Conservation (phyloP, 2,329 filamentous ascomycete genomes). For the Coleophoma cylindrospora region DNA sequence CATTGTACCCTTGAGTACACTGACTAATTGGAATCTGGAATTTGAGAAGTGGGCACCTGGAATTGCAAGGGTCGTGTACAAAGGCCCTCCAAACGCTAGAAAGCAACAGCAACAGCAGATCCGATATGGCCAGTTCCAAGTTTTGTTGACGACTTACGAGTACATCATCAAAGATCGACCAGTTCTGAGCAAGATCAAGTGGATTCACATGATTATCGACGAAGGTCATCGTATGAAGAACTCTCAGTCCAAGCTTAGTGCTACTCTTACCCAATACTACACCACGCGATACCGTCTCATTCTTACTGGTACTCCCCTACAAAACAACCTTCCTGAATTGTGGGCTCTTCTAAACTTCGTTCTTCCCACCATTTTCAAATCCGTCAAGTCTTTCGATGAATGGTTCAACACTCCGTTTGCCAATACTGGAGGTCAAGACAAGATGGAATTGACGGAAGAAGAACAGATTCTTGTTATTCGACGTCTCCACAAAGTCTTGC, state of each 20-base stretch:
- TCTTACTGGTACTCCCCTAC: constrained; percentile 91
- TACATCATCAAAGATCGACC: constrained; percentile 99
- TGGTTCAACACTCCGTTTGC: constrained; percentile 99
- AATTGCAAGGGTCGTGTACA: constrained; percentile 87
- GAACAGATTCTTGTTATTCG: constrained; percentile 97
- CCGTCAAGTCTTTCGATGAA: constrained; percentile 96
- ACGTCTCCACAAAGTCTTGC: constrained; percentile 94
- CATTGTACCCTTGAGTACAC: constrained; percentile 91
- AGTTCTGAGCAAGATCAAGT: constrained; percentile 95
- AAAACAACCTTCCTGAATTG: constrained; percentile 93
- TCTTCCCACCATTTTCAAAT: constrained; percentile 97
- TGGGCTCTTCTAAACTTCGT: constrained; percentile 99
- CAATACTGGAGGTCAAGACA: constrained; percentile 95
- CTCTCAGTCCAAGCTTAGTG: constrained; percentile 89
- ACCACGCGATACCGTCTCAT: constrained; percentile 92
- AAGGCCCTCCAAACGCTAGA: constrained; percentile 82
- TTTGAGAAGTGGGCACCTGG: constrained; percentile 98
- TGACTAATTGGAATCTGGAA: constrained; percentile 98
- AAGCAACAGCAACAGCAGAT: constrained; percentile 93
- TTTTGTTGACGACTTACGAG: constrained; percentile 94
- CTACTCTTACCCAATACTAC: constrained; percentile 93
- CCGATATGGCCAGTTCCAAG: constrained; percentile 91
- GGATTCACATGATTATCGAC: constrained; percentile 99
- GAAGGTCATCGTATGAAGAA: constrained; percentile 99
- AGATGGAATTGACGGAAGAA: constrained; percentile 99